Evolutionary conservation across 306 rosid species (phyloP).

Genomic region (Quillaja saponaria): DNA sequence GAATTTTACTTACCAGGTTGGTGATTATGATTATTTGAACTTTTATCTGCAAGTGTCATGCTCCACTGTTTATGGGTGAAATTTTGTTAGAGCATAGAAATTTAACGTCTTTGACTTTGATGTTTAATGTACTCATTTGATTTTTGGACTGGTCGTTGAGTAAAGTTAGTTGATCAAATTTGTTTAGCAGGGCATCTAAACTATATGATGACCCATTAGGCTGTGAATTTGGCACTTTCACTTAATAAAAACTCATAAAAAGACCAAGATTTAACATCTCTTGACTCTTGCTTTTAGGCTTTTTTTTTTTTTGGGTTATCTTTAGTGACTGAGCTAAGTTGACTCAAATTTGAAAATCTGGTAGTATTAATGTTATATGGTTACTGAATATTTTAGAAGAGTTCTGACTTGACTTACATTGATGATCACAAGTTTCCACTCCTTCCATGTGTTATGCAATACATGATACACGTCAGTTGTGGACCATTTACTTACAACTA

Average conservation of each 20-base stretch:
- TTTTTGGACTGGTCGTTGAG: conserved; percentile 4
- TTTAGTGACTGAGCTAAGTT: conserved; percentile 24
- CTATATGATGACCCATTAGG: not conserved
- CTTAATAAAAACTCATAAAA: not conserved
- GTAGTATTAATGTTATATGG: not conserved
- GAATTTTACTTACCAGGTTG: conserved; percentile 85
- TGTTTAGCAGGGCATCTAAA: not conserved
- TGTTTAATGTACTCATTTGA: conserved; percentile 13
- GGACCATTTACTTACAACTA: not conserved
- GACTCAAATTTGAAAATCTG: conserved; percentile 10
- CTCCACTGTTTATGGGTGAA: conserved; percentile 6
- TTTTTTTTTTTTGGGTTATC: not conserved
- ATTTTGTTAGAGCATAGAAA: conserved; percentile 3
- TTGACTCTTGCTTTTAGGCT: not conserved
- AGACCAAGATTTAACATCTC: not conserved
- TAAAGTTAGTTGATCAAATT: conserved; percentile 10
- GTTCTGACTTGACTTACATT: conserved; percentile 2
- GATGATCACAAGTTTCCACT: not conserved
- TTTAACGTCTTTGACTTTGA: conserved; percentile 24
- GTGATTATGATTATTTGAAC: conserved; percentile 20
- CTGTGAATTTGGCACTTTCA: conserved; percentile 7
- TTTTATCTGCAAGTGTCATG: not conserved
- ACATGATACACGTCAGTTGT: not conserved
- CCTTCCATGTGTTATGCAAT: not conserved
- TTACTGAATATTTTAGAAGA: not conserved